Percentiles rank a stretch among this genome's conserved stretches.
phyloP scores from a whole-genome alignment of 148 eudicot species.

The Drosera capensis region DNA sequence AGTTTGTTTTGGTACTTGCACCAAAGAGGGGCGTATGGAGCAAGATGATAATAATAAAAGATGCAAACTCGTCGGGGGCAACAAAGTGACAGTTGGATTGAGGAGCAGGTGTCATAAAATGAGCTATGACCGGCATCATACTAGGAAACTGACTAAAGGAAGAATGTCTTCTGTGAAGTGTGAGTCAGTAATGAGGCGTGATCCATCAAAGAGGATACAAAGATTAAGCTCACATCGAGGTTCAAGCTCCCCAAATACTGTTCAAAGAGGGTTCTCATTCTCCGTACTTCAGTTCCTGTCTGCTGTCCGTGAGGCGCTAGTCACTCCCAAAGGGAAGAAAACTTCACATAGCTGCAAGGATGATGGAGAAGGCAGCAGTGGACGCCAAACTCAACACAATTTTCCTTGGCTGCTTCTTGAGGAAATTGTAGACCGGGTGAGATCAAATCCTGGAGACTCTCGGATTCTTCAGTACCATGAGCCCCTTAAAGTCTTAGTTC shows the following conservation, averaged over 20 bases:
- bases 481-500: constrained; percentile 46
- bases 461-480: constrained; percentile 44
- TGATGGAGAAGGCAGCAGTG: constrained; percentile 6
- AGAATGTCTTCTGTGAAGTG: background rate
- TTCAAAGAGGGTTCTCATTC: constrained; percentile 38
- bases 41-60: background rate
- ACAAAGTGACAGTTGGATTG: background rate
- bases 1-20: background rate
- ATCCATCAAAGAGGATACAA: background rate
- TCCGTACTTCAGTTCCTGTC: constrained; percentile 51
- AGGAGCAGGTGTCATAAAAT: too few relatives aligned
- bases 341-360: too few relatives aligned
- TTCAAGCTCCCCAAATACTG: constrained; percentile 23
- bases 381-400: constrained; percentile 2
- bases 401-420: constrained; percentile 32
- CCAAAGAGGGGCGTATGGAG: background rate
- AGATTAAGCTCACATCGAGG: background rate
- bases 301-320: constrained; percentile 45
- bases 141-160: too few relatives aligned
- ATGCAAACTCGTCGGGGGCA: background rate
- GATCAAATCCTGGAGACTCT: constrained; percentile 54
- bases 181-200: background rate
- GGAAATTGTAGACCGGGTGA: constrained; percentile 45
- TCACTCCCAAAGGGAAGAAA: constrained; percentile 15
- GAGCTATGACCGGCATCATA: too few relatives aligned